Evolutionary conservation across 2,329 filamentous ascomycete species (phyloP).

Genomic region (Pestalotiopsis sp.): DNA sequence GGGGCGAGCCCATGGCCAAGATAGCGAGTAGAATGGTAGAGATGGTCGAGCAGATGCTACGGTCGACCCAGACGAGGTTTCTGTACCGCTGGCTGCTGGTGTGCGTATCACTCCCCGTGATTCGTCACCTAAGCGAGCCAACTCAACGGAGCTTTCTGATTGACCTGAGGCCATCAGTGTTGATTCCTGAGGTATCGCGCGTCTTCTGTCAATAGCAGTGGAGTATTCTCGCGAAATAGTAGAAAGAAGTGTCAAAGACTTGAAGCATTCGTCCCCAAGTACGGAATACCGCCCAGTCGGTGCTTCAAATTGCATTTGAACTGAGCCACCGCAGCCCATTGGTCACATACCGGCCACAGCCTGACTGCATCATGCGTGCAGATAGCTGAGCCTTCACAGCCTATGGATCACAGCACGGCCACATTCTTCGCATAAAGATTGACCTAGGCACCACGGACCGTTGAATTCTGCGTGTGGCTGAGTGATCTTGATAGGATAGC

Average conservation of each 20-base stretch:
- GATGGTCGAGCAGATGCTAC: too few species aligned
- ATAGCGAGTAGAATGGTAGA: too few species aligned
- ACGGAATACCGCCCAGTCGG: accelerated
- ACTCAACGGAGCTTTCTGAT: neutral
- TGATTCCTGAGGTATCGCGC: neutral
- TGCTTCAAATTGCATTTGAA: too few species aligned
- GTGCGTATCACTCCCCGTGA: neutral
- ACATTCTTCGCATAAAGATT: neutral
- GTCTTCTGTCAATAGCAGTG: neutral
- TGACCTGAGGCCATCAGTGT: neutral
- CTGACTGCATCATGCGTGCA: too few species aligned
- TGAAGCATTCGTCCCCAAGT: neutral
- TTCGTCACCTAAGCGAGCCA: neutral
- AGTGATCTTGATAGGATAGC: too few species aligned
- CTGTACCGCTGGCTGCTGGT: neutral
- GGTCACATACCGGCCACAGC: too few species aligned
- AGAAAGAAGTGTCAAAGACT: neutral
- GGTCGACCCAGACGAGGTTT: too few species aligned
- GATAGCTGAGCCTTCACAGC: neutral
- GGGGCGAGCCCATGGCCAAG: too few species aligned
- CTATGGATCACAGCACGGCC: neutral
- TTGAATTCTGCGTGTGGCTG: too few species aligned
- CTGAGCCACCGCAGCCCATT: too few species aligned
- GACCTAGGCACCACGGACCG: too few species aligned
- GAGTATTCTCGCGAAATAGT: neutral